Percentiles rank a stretch among this genome's conserved stretches.
Conservation (phyloP, 345 rosid genomes). For the Moringa oleifera region DNA sequence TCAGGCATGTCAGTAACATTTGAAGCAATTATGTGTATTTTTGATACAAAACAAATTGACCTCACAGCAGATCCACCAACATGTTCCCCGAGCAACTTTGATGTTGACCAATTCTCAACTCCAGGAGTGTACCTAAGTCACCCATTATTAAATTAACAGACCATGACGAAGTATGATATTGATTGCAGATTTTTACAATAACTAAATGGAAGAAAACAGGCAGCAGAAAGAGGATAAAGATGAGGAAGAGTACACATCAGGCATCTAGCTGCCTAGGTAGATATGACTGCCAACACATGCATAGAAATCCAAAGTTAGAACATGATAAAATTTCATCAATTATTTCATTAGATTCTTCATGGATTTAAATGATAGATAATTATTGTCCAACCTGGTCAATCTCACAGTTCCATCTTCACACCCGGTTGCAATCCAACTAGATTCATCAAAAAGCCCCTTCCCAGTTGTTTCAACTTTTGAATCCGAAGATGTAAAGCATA, state of each 20-base stretch:
- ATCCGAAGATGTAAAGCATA: slow-evolving; percentile 63
- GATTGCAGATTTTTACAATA: not conserved
- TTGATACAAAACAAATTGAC: slow-evolving; percentile 70
- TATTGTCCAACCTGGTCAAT: slow-evolving; percentile 61
- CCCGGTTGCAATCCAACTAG: slow-evolving; percentile 92
- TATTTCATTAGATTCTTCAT: slow-evolving; percentile 1
- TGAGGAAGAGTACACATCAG: not conserved
- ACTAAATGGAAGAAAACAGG: not conserved
- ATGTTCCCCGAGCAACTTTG: slow-evolving; percentile 91
- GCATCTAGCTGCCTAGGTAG: not conserved
- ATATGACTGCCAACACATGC: not conserved
- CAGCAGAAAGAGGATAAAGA: not conserved
- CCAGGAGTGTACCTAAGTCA: slow-evolving; percentile 52
- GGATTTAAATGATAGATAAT: slow-evolving; percentile 9
- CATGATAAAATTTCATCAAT: not conserved
- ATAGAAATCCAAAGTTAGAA: not conserved
- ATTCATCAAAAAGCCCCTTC: slow-evolving; percentile 22
- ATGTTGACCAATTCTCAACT: slow-evolving; percentile 56
- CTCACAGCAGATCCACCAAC: slow-evolving; percentile 98
- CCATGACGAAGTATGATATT: slow-evolving; percentile 1
- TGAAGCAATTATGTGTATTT: slow-evolving; percentile 37
- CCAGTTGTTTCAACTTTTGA: slow-evolving; percentile 23
- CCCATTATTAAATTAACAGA: slow-evolving; percentile 14
- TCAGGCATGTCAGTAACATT: slow-evolving; percentile 21
- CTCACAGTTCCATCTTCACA: slow-evolving; percentile 99